Conservation (phyloP, 2,329 filamentous ascomycete species). For the Grosmannia clavigera region DNA sequence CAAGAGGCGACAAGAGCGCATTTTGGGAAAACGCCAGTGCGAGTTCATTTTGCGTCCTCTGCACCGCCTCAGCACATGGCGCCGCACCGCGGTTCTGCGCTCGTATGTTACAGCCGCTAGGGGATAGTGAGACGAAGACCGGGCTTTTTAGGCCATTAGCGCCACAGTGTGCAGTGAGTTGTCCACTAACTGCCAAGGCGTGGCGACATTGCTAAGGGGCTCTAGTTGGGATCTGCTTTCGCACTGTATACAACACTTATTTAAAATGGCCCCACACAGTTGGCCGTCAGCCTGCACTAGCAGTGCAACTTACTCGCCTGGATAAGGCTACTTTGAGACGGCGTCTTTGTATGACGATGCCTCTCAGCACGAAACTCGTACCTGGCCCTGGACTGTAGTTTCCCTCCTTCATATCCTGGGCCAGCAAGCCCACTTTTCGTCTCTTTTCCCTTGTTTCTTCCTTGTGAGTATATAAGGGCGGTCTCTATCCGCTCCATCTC, state of each 20-base stretch:
- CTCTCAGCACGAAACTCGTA: background rate
- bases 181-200: background rate
- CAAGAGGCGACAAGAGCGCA: background rate
- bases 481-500: background rate
- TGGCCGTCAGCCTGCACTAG: background rate
- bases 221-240: background rate
- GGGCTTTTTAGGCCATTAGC: background rate
- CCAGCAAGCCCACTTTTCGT: background rate
- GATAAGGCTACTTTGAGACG: background rate
- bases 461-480: background rate
- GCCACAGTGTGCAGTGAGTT: background rate
- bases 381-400: background rate
- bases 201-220: background rate
- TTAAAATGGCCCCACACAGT: background rate
- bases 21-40: background rate
- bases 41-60: background rate
- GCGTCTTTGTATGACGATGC: constrained; percentile 1
- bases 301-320: background rate
- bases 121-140: constrained; percentile 2
- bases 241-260: background rate
- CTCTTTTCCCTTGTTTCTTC: background rate
- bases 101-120: background rate
- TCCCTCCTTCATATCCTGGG: background rate
- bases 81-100: background rate
- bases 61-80: background rate